Percentiles rank a stretch among this genome's conserved stretches.
Conservation (phyloP, 257 asterid species). For the Rubia yunnanensis region DNA sequence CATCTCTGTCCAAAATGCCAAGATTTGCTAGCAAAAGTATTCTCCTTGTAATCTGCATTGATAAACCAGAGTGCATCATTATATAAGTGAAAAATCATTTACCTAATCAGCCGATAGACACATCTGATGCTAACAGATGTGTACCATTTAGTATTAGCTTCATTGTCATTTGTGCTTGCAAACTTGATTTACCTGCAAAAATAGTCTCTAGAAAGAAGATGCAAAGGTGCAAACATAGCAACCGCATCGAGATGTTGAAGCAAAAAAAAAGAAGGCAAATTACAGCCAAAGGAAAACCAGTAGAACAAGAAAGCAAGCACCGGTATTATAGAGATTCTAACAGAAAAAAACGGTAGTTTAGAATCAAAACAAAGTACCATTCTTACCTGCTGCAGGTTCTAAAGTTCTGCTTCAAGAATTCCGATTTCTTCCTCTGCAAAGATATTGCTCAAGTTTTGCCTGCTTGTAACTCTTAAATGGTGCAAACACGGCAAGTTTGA, state of each 20-base stretch:
- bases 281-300: not conserved
- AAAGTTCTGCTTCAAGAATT: not conserved
- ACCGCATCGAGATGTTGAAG: too few species aligned
- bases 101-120: not conserved
- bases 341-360: not conserved
- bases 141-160: not conserved
- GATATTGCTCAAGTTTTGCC: not conserved
- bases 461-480: conserved; percentile 7
- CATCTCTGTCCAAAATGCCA: not conserved
- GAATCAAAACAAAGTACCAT: not conserved
- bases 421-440: not conserved
- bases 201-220: too few species aligned
- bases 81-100: not conserved
- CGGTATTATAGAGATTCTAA: not conserved
- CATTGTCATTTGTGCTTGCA: not conserved
- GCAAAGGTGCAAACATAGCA: too few species aligned
- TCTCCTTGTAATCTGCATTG: not conserved
- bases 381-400: not conserved
- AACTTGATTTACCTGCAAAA: not conserved
- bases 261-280: too few species aligned
- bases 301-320: not conserved
- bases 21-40: not conserved
- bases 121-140: not conserved
- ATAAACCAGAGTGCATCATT: not conserved
- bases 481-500: not conserved